Evolutionary conservation across 805 yeast genomes (phyloP), one percentile per base, ranked within the genome.

Genomic region (Kodamaea kakaduensis): DNA sequence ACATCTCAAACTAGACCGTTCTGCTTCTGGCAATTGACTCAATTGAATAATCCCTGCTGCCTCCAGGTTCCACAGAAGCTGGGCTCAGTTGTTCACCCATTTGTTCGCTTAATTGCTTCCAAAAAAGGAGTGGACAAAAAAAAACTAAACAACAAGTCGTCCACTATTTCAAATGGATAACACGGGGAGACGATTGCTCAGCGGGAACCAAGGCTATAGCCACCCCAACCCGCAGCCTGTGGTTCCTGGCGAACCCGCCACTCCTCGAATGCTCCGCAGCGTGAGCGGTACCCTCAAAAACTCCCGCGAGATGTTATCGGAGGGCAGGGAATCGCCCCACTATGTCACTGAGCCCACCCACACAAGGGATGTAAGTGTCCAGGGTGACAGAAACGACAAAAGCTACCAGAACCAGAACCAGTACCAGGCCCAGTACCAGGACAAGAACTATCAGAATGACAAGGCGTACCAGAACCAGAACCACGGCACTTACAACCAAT

Each of bases 231-330:
- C 35, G 3, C 19, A 25, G 10, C 28, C 24, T 9, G 27, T 13
- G 17, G 27, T 25, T 16, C 45, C 49, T 2, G 56, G 53, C 17
- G 68, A 58, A 10, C 84, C 83, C 2, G 85, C 85, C 2, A 79
- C 86, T 1, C 84, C 85, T 6, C 59, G 85, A 46, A 80, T 80
- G 85, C 58, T 79, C 31, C 66, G 83, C 46, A 76, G 75, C 47
- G 72, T 73, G 3, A 70, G 77, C 41, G 73, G 72, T 1, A 56
- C 57, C 39, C 47, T 50, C 23, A 45, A 19, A 26, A 26, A 19
- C 29, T 26, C 29, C 13, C 29, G 29, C 29, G 29, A 26, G 19
- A 26, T 26, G 29, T n/a, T 26, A 3, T 15, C 27, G 42, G 34
- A 23, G 17, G 25, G 17, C 17, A 31, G 31, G 18, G 15, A n/a